Evolutionary conservation across 176 grass and related monocot species (phyloP), one percentile per base, ranked within the genome.

Genomic region (Raddia guianensis): DNA sequence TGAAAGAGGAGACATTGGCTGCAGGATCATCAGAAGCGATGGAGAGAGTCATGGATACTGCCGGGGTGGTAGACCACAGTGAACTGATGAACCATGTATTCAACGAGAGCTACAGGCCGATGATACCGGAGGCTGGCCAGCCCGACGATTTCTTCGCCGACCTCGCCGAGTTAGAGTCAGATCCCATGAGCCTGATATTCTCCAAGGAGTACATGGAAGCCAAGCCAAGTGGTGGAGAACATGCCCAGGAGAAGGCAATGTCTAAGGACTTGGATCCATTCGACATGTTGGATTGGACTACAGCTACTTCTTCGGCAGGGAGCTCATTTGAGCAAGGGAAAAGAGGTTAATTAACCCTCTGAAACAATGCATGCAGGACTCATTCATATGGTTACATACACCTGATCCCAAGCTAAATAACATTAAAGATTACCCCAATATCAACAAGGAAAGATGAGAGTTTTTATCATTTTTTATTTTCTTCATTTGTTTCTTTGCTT

Each of bases 181-280:
- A 98, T 51, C 92, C 95, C 56, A 93, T 98, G 88, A 95, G 83
- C 70, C 82, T 95, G 12, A 93, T 98, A 65, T 95, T 95, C 88
- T 94, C 95, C 68, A 91, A 89, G 81, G 95, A 90, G 80, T 91
- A 90, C 74, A 83, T 87, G 86, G 92, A 93, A 63, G 79, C 82
- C 1, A 93, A 89, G 75, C 80, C 77, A 46, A 32, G 49, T 12
- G 70, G 67, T 21, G 53, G 42, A 32, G 84, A 85, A 60, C 66
- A 71, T 82, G 87, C 13, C 47, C 65, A 87, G 43, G 86, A 94
- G 72, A 85, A 88, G 55, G 84, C 76, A 63, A 75, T 67, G 19
- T 58, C 54, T 4, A 86, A 91, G 73, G 80, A 91, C 16, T 34
- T 88, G 74, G 88, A 93, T 79, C 86, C 86, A 8, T 88, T 99